Conservation (phyloP, 768 basidiomycete genomes). For the Termitomyces bulborhizus region DNA sequence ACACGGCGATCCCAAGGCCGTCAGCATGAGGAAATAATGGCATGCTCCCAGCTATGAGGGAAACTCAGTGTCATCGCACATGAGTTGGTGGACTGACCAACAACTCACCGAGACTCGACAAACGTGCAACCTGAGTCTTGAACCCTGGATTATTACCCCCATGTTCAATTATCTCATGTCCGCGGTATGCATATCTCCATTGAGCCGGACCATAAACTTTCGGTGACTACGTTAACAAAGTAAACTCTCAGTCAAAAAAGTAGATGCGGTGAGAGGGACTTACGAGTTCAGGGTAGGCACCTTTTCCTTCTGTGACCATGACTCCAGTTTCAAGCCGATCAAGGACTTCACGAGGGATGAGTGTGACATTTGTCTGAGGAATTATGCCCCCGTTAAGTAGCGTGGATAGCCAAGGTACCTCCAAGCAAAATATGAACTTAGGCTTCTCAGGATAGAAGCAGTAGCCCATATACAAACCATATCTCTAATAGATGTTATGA, state of each 20-base stretch:
- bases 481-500: constrained; percentile 33
- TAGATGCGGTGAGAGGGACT: not conserved
- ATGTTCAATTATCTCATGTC: constrained; percentile 37
- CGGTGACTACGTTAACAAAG: constrained; percentile 22
- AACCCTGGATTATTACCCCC: constrained; percentile 35
- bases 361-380: constrained; percentile 28
- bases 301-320: constrained; percentile 26
- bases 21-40: constrained; percentile 25
- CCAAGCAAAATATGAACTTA: not conserved
- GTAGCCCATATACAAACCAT: constrained; percentile 19
- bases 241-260: not conserved
- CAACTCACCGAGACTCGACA: constrained; percentile 10
- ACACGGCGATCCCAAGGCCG: constrained; percentile 29
- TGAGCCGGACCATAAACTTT: constrained; percentile 35
- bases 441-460: not conserved
- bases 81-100: not conserved
- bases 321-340: constrained; percentile 30
- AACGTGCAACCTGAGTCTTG: constrained; percentile 17
- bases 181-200: constrained; percentile 31
- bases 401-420: constrained; percentile 31
- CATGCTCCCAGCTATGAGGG: not conserved
- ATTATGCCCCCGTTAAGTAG: constrained; percentile 33
- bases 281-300: constrained; percentile 30
- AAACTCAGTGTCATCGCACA: not conserved
- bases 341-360: constrained; percentile 29